Percentiles rank a stretch among this genome's conserved stretches.
phyloP scores from a whole-genome alignment of 441 rosid species.

The Raphanus hybrid region DNA sequence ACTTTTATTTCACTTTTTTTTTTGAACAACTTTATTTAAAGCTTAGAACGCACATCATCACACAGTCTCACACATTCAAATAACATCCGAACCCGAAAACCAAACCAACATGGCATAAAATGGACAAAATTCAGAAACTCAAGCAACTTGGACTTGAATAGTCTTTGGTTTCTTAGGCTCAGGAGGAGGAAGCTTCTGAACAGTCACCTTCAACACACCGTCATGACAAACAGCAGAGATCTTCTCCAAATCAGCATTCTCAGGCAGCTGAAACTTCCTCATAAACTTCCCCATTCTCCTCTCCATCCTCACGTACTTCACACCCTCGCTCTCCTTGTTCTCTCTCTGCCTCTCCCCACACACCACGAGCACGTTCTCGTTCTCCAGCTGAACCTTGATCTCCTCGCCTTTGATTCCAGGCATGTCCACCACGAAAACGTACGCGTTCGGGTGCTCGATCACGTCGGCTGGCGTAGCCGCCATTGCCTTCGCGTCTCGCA shows the following conservation, averaged over 20 bases:
- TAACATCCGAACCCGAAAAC: background rate
- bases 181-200: constrained; percentile 83
- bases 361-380: constrained; percentile 50
- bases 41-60: background rate
- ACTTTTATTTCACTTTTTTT: constrained; percentile 2
- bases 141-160: constrained; percentile 77
- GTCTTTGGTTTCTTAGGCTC: constrained; percentile 83
- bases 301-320: constrained; percentile 82
- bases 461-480: constrained; percentile 75
- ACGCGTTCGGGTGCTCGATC: constrained; percentile 51
- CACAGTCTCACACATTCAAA: background rate
- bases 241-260: constrained; percentile 69
- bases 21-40: no score
- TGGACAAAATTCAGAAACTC: background rate
- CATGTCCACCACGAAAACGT: constrained; percentile 65
- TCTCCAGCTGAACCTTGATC: constrained; percentile 56
- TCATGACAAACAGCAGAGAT: constrained; percentile 74
- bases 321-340: constrained; percentile 50
- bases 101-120: background rate
- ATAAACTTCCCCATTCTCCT: constrained; percentile 78
- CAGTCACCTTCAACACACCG: constrained; percentile 77
- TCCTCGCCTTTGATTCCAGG: constrained; percentile 56
- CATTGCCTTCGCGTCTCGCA: constrained; percentile 67
- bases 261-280: constrained; percentile 85
- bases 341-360: constrained; percentile 48